phyloP scores from a whole-genome alignment of 306 rosid species.

The Dryas drummondii region DNA sequence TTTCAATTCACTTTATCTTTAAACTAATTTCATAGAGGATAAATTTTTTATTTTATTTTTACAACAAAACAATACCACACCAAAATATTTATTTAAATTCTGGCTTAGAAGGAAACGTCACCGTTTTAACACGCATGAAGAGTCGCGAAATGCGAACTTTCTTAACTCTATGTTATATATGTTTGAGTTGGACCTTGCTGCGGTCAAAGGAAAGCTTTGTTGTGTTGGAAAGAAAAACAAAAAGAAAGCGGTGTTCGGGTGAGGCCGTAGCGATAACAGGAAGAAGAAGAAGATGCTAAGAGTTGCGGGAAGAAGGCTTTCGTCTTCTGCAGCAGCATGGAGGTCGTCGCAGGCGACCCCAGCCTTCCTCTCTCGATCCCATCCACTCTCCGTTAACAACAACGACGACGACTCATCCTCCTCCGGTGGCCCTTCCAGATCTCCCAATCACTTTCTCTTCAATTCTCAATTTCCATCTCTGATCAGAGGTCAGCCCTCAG shows the following conservation, averaged over 20 bases:
- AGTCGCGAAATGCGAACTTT: too few species aligned
- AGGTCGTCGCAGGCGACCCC: constrained; percentile 4
- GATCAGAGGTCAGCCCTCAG: constrained; percentile 21
- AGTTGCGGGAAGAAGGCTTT: constrained; percentile 26
- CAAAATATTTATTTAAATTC: too few species aligned
- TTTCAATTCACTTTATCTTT: too few species aligned
- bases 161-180: background rate
- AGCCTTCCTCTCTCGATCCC: background rate
- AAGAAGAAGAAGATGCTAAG: constrained; percentile 10
- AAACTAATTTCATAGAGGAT: too few species aligned
- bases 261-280: background rate
- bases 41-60: too few species aligned
- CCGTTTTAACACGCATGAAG: too few species aligned
- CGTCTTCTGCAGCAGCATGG: constrained; percentile 19
- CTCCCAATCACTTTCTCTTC: constrained; percentile 19
- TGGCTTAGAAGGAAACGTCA: too few species aligned
- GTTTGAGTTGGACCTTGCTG: background rate
- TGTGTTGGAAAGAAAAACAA: background rate
- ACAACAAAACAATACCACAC: too few species aligned
- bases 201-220: background rate
- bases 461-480: constrained; percentile 13
- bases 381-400: background rate
- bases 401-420: constrained; percentile 26
- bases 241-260: too few species aligned
- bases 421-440: constrained; percentile 32